Base-by-base conservation (phyloP, 192 early-diverging fungal species). In the Umbelopsis vinacea region DNA sequence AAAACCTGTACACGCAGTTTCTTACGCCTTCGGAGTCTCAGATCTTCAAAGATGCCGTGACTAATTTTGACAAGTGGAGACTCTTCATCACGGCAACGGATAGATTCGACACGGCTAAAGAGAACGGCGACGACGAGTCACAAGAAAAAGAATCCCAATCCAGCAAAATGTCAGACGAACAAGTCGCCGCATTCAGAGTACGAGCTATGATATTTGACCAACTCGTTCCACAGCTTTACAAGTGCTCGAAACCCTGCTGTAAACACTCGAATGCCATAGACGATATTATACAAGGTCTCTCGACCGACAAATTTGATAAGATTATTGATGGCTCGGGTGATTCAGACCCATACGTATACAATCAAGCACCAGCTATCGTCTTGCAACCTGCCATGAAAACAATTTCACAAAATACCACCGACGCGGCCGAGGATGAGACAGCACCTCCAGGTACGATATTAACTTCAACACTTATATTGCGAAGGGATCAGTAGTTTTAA, bases 181-280 rank as follows among this genome's bases (percentile, higher is more conserved):
- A 78, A 8, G 81, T 86, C 3, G 86, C 91, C 17, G 85, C 84
- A 26, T 92, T 89, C 71, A 88, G 92, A 48, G 85, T 87, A 33
- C 88, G 93, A 43, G 70, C 87, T 11, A 90, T 91, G 82, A 84
- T 95, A 15, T 93, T 90, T 80, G 93, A 95, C 68, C 91, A 93
- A 73, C 79, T 89, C 46, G 81, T 92, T 14, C 84, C 91, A 6
- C 80, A 78, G 10, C 43, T 92, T 2, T 93, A 81, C 72, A 84
- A 82, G 8, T 54, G 75, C 10, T 71, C 63, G 5, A 55, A 68
- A 55, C 71, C 57, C 40, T 86, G 84, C 53, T 85, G 79, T 55
- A 81, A 83, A 4, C 80, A 79, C 22, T 77, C 75, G 14, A 57
- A 71, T 19, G 63, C 79, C n/a, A 75, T 76, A 55, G 38, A 79